Conservation (phyloP, 306 rosid genomes). For the Corylus americana region DNA sequence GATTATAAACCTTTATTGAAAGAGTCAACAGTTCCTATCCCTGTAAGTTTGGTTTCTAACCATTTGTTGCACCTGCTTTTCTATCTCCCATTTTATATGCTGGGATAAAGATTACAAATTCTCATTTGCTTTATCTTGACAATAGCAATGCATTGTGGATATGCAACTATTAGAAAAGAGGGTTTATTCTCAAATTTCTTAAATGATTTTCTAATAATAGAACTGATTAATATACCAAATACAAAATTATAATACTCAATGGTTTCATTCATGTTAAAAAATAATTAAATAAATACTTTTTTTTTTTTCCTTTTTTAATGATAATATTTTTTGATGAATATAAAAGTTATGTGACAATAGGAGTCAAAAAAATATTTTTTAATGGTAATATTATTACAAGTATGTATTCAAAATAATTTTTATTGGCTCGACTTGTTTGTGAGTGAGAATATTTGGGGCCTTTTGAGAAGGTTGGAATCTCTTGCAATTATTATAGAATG, state of each 20-base stretch:
- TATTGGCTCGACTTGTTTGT: slow-evolving; percentile 1
- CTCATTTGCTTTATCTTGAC: neutral
- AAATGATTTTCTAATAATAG: neutral
- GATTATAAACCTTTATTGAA: slow-evolving; percentile 81
- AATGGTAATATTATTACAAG: no score
- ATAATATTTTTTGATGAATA: no score
- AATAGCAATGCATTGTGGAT: neutral
- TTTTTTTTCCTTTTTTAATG: no score
- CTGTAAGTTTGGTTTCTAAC: slow-evolving; percentile 62
- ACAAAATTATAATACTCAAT: neutral
- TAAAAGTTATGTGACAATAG: no score
- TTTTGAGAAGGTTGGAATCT: neutral
- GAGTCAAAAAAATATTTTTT: no score
- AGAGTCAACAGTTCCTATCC: slow-evolving; percentile 69
- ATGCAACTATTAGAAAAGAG: neutral
- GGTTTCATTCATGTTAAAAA: neutral
- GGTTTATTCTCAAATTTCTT: neutral
- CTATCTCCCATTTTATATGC: neutral
- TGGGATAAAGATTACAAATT: slow-evolving; percentile 1
- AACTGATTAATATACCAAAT: neutral
- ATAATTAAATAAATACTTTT: neutral
- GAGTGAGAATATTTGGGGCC: neutral
- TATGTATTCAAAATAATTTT: neutral
- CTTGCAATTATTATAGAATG: neutral
- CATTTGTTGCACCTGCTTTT: neutral